Evolutionary conservation across 331 rosid genomes (phyloP).

Genomic region (Malus hybrid): DNA sequence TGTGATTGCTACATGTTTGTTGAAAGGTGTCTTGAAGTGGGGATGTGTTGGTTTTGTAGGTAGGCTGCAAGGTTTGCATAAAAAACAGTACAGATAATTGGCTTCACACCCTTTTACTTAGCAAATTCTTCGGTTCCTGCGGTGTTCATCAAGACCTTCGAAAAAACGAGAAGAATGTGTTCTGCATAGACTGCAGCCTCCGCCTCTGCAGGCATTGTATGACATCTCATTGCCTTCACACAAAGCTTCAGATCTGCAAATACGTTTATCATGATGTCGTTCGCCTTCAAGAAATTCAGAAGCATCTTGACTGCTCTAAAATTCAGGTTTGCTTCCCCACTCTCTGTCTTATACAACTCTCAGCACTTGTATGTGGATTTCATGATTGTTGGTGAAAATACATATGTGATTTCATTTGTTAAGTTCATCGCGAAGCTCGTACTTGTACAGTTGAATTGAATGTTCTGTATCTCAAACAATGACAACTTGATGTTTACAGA

Average conservation of each 20-base stretch:
- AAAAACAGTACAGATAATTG: constrained; percentile 52
- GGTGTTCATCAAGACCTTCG: constrained; percentile 51
- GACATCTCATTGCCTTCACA: constrained; percentile 59
- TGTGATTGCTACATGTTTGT: not conserved
- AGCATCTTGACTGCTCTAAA: constrained; percentile 67
- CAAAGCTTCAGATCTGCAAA: constrained; percentile 73
- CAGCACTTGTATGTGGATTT: constrained; percentile 4
- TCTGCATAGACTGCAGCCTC: constrained; percentile 68
- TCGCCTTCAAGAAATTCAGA: constrained; percentile 67
- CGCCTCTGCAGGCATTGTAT: constrained; percentile 74
- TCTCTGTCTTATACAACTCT: constrained; percentile 3
- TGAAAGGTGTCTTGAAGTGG: not conserved
- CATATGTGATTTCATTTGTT: not conserved
- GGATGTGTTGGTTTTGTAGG: constrained; percentile 27
- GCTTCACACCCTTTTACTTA: constrained; percentile 49
- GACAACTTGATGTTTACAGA: constrained; percentile 34
- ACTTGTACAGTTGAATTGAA: not conserved
- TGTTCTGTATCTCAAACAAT: constrained; percentile 7
- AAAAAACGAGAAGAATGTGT: constrained; percentile 67
- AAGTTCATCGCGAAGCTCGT: too few relatives aligned
- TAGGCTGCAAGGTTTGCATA: constrained; percentile 30
- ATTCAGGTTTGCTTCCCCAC: constrained; percentile 52
- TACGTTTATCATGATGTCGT: constrained; percentile 80
- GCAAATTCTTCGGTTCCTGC: constrained; percentile 62
- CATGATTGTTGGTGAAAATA: not conserved